Base-by-base conservation (phyloP, 2,329 filamentous ascomycete species). In the Malbranchea zuffiana region DNA sequence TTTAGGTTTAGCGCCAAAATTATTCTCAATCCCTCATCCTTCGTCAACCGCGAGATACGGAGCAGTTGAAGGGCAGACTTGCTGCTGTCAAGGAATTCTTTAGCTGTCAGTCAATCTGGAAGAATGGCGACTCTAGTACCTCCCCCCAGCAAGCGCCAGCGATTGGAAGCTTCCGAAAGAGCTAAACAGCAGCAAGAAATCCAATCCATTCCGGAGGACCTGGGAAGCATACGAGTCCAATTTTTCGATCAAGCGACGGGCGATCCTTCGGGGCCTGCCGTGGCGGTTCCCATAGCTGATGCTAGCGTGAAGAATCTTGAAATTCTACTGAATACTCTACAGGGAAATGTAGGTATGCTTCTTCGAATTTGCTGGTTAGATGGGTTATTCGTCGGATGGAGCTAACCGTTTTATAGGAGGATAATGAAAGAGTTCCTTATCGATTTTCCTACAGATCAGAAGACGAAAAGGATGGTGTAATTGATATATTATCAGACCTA, bases 261-360 rank as follows among this genome's bases (percentile, higher is more conserved):
- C 40, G 63, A 70, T 64, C 75, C 68, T 57, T 85, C 70, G 63
- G 85, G 71, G 50, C 80, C 71, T 57, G 79, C 67, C 59, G 85
- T 73, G 59, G 81, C 64, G 56, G 79, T 95, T 27, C 80, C 85
- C 8, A 74, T 95, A 20, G 80, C 80, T 40, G 82, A 95, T 65
- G 82, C 88, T 2, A 81, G 75, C 5, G 83, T 90, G 44, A 88
- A 85, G 65, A 94, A 95, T 50, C 72, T 96, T 3, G 88, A 90
- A 36, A 72, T 87, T 6, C 69, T 95, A 0, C 61, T 94, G 38
- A 96, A 95, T 57, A 85, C 82, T 2, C 65, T 95, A 27, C 72
- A 93, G 56, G 81, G 78, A 51, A 75, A 80, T 66, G 79, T 81
- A 68, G 47, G 67, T 53, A 39, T 13, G 30, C 46, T 45, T 26